Conservation (phyloP, 208 protist species). For the Trypanosoma theileri region DNA sequence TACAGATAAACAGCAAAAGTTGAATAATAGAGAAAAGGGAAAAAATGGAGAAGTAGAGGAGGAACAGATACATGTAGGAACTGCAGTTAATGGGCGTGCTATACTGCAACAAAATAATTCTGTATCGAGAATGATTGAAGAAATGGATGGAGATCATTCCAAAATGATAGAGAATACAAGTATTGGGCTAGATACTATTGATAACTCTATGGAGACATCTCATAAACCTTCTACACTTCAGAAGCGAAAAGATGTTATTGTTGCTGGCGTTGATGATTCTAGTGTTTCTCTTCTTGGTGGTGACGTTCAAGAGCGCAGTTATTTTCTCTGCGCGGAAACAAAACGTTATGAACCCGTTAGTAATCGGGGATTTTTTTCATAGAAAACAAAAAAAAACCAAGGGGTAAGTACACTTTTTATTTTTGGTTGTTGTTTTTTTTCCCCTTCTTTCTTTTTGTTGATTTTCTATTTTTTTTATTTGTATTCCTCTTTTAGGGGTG, state of each 20-base stretch:
- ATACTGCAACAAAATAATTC: slow-evolving; percentile 19
- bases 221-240: background rate
- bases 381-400: background rate
- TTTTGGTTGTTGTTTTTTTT: background rate
- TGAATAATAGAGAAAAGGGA: no score
- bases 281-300: slow-evolving; percentile 9
- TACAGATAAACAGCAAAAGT: background rate
- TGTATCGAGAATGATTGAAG: background rate
- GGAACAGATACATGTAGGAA: no score
- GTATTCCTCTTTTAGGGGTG: background rate
- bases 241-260: background rate
- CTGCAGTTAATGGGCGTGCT: background rate
- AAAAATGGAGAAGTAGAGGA: no score
- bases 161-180: slow-evolving; percentile 2
- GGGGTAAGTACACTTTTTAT: background rate
- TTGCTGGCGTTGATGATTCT: background rate
- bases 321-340: slow-evolving; percentile 51
- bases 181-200: slow-evolving; percentile 12
- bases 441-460: background rate
- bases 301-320: slow-evolving; percentile 41
- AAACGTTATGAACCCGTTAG: slow-evolving; percentile 51
- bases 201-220: slow-evolving; percentile 3
- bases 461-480: background rate
- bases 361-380: slow-evolving; percentile 46
- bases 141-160: slow-evolving; percentile 7